Evolutionary conservation across 257 asterid species (phyloP).

Genomic region (Nicotiana knightiana): DNA sequence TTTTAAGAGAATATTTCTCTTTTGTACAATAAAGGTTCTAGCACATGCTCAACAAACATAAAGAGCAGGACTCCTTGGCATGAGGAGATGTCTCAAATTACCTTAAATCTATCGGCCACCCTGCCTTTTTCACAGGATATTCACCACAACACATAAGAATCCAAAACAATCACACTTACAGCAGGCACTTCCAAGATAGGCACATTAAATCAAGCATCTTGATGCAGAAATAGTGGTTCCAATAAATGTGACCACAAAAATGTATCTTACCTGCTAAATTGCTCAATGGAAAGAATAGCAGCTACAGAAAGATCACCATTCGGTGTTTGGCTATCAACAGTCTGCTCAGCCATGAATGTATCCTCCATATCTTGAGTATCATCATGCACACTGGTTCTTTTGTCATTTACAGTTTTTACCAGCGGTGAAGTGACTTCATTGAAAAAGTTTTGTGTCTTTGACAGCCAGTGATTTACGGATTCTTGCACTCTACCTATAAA

Average conservation of each 20-base stretch:
- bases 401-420: constrained; percentile 58
- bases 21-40: neutral
- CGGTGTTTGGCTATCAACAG: constrained; percentile 58
- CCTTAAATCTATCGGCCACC: neutral
- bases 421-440: constrained; percentile 74
- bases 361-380: constrained; percentile 51
- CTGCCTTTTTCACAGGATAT: neutral
- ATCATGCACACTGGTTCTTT: constrained; percentile 35
- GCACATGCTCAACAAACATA: neutral
- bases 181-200: neutral
- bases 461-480: constrained; percentile 67
- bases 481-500: constrained; percentile 70
- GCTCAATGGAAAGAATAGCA: constrained; percentile 87
- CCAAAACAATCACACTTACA: neutral
- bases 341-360: constrained; percentile 59
- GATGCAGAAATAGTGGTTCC: neutral
- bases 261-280: constrained; percentile 78
- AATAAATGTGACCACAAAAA: neutral
- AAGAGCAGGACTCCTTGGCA: neutral
- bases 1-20: neutral
- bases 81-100: neutral
- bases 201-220: neutral
- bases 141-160: neutral
- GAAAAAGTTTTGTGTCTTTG: constrained; percentile 75
- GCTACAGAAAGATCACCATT: constrained; percentile 80